phyloP scores from a whole-genome alignment of 192 early-diverging fungal genomes.

The Coemansia aciculifera region DNA sequence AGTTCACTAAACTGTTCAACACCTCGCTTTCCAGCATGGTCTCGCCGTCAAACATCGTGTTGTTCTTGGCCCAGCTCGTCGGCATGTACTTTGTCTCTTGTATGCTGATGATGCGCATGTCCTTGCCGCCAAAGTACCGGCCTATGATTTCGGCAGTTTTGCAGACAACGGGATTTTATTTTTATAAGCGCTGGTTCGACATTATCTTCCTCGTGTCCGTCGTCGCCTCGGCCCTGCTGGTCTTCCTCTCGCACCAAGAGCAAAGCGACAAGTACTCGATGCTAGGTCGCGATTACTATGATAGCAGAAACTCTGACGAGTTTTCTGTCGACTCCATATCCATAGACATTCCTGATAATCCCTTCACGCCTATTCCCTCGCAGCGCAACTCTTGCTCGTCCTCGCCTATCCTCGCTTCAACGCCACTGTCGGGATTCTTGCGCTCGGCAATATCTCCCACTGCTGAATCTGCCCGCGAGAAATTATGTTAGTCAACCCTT shows the following conservation, averaged over 20 bases:
- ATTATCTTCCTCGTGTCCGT: conserved; percentile 87
- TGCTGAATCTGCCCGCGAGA: conserved; percentile 24
- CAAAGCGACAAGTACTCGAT: conserved; percentile 56
- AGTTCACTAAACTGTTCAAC: conserved; percentile 78
- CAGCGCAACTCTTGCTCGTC: conserved; percentile 35
- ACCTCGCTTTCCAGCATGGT: conserved; percentile 66
- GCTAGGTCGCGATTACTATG: conserved; percentile 48
- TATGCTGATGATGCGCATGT: conserved; percentile 91
- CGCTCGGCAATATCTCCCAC: conserved; percentile 4
- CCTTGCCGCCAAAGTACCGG: conserved; percentile 78
- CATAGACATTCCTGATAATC: conserved; percentile 42
- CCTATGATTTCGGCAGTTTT: conserved; percentile 78
- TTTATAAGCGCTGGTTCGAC: conserved; percentile 95
- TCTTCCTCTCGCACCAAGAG: conserved; percentile 71
- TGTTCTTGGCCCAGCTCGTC: conserved; percentile 86
- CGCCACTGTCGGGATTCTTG: conserved; percentile 17
- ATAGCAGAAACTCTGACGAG: conserved; percentile 38
- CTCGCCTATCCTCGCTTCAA: conserved; percentile 28
- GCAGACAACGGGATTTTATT: conserved; percentile 82
- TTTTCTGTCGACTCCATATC: conserved; percentile 40
- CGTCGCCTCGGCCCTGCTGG: conserved; percentile 65
- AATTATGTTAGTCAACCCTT: conserved; percentile 11
- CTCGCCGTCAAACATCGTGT: conserved; percentile 71
- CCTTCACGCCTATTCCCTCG: conserved; percentile 35
- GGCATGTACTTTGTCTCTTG: conserved; percentile 91